phyloP scores from a whole-genome alignment of 1,284 basidiomycete genomes.

The Pseudozyma pruni region DNA sequence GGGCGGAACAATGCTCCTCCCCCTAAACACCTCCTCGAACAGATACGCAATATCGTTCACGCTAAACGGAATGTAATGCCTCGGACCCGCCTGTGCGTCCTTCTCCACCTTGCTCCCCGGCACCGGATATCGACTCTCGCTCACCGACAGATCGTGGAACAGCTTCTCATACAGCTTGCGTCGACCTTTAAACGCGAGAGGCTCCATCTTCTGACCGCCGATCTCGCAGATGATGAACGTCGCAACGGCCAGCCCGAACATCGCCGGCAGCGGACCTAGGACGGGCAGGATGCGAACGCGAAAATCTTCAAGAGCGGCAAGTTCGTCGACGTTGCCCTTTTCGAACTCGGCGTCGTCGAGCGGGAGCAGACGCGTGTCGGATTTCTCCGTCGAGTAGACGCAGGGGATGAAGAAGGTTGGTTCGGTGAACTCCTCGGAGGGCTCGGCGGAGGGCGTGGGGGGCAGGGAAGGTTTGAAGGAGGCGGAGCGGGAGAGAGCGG shows the following conservation, averaged over 20 bases:
- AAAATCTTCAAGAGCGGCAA: conserved; percentile 92
- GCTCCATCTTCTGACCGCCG: conserved; percentile 60
- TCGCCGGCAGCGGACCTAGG: conserved; percentile 72
- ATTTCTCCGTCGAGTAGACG: conserved; percentile 96
- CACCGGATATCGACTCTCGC: conserved; percentile 34
- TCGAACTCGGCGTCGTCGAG: conserved; percentile 90
- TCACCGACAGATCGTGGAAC: conserved; percentile 40
- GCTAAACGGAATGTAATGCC: conserved; percentile 57
- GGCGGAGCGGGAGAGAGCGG: conserved; percentile 30
- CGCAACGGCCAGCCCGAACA: conserved; percentile 65
- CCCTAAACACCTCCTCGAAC: conserved; percentile 63
- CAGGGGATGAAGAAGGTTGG: conserved; percentile 57
- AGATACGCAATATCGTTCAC: conserved; percentile 63
- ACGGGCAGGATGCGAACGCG: conserved; percentile 89
- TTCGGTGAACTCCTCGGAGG: conserved; percentile 17
- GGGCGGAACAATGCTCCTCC: conserved; percentile 60
- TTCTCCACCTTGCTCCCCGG: conserved; percentile 6
- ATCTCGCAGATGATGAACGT: conserved; percentile 66
- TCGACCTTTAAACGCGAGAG: conserved; percentile 58
- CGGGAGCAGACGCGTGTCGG: conserved; percentile 82
- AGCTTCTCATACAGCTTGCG: conserved; percentile 62
- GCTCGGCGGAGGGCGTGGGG: conserved; percentile 12
- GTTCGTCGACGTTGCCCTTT: conserved; percentile 88
- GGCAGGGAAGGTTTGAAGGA: conserved; percentile 31
- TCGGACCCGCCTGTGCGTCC: conserved; percentile 12